Percentiles rank a stretch among this genome's conserved stretches.
Evolutionary conservation across 208 protist genomes (phyloP).

Genomic region (Leptomonas pyrrhocoris): DNA sequence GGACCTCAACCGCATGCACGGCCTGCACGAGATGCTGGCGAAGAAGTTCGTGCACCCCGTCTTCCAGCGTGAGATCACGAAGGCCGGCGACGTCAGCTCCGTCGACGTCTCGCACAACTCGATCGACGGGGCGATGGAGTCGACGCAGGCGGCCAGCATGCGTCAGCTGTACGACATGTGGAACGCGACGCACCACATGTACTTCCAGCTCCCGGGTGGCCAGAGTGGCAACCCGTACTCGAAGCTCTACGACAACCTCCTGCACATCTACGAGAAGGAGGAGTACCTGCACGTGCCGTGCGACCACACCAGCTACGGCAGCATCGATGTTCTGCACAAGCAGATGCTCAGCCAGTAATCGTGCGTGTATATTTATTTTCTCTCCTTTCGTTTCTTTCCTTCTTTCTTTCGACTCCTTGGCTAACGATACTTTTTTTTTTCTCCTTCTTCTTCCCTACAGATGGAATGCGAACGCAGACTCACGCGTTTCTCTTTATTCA

Average conservation of each 20-base stretch:
- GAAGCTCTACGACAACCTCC: constrained; percentile 59
- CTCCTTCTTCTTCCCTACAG: background rate
- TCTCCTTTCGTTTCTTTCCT: background rate
- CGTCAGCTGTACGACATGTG: constrained; percentile 57
- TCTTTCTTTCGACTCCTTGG: constrained; percentile 1
- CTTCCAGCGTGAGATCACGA: constrained; percentile 55
- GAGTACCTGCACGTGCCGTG: constrained; percentile 44
- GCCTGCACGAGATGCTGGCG: constrained; percentile 50
- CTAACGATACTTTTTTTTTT: constrained; percentile 14
- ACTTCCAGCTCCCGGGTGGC: constrained; percentile 55
- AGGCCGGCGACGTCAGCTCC: constrained; percentile 53
- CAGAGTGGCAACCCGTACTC: constrained; percentile 72
- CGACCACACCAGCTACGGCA: constrained; percentile 11
- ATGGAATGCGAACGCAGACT: background rate
- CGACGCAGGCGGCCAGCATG: constrained; percentile 59
- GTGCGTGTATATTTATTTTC: no score
- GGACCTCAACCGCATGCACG: constrained; percentile 54
- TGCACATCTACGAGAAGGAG: constrained; percentile 40
- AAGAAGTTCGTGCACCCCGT: constrained; percentile 41
- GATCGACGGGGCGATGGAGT: constrained; percentile 37
- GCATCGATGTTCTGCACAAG: constrained; percentile 22
- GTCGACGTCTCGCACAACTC: constrained; percentile 51
- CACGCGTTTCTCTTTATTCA: no score
- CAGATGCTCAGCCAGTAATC: constrained; percentile 24
- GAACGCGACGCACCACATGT: constrained; percentile 31